Evolutionary conservation across 1,139 yeast genomes (phyloP).

Genomic region (Taphrina populina): DNA sequence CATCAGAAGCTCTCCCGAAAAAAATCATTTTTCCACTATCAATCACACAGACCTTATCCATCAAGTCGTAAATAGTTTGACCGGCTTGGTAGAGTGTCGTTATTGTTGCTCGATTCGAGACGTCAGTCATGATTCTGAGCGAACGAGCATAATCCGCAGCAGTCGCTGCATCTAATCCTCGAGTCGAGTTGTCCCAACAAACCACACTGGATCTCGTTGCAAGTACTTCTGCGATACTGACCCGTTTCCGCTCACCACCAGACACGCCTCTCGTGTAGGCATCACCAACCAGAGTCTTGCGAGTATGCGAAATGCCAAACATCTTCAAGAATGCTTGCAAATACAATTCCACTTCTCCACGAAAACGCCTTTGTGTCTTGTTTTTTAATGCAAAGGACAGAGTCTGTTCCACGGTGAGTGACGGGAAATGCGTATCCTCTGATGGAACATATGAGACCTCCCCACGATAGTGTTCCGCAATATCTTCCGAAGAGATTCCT

Average conservation of each 20-base stretch:
- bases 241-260: conserved; percentile 84
- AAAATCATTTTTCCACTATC: conserved; percentile 76
- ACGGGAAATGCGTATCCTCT: conserved; percentile 66
- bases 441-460: conserved; percentile 40
- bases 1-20: conserved; percentile 62
- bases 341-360: conserved; percentile 62
- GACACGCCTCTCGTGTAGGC: conserved; percentile 75
- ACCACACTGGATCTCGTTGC: conserved; percentile 61
- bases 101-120: conserved; percentile 62
- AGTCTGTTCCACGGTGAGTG: conserved; percentile 68
- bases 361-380: conserved; percentile 64
- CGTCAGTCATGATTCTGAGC: conserved; percentile 61
- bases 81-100: conserved; percentile 83
- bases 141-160: conserved; percentile 74
- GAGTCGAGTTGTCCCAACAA: conserved; percentile 74
- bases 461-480: conserved; percentile 30
- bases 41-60: conserved; percentile 69
- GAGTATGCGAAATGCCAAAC: conserved; percentile 65
- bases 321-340: conserved; percentile 70
- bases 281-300: conserved; percentile 66
- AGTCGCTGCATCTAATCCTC: conserved; percentile 59
- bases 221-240: conserved; percentile 64
- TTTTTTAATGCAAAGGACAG: conserved; percentile 62
- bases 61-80: conserved; percentile 65
- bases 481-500: conserved; percentile 23